These are phyloP conservation scores for Cystobasidium tubakii DNA, from an alignment of 768 basidiomycete species.

Conservation along the genomic window DNA sequence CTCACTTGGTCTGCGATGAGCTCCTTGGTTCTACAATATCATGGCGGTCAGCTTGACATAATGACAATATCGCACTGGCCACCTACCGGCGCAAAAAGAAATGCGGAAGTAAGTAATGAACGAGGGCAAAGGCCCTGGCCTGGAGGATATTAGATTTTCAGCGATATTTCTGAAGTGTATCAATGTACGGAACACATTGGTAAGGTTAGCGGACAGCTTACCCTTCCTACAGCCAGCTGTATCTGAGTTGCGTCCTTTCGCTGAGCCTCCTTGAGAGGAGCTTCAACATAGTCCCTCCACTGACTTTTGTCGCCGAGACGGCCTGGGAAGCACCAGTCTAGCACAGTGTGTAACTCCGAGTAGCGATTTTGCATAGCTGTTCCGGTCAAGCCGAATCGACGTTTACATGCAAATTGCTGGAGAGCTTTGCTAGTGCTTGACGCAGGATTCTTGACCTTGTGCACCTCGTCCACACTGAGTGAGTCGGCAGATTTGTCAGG, in stretches of 20 bases:
- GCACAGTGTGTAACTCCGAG: conserved; percentile 81
- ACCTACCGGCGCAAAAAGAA: conserved; percentile 68
- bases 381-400: conserved; percentile 74
- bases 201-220: conserved; percentile 35
- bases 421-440: conserved; percentile 65
- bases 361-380: conserved; percentile 81
- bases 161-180: conserved; percentile 54
- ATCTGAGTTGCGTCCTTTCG: conserved; percentile 45
- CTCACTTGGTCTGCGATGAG: conserved; percentile 57
- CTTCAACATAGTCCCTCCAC: conserved; percentile 65
- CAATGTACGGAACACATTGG: neutral
- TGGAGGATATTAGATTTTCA: too few relatives aligned
- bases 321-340: conserved; percentile 87
- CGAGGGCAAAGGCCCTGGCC: conserved; percentile 58
- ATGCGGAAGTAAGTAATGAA: conserved; percentile 64
- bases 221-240: conserved; percentile 45
- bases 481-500: conserved; percentile 45
- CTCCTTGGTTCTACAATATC: conserved; percentile 61
- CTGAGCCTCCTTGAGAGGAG: conserved; percentile 49
- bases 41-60: conserved; percentile 44
- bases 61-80: neutral
- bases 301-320: conserved; percentile 64
- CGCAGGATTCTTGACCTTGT: conserved; percentile 73
- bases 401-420: conserved; percentile 61
- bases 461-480: conserved; percentile 79